These are phyloP conservation scores for Yamadazyma sp. DNA, from an alignment of 805 yeast species.

Conservation along the genomic window DNA sequence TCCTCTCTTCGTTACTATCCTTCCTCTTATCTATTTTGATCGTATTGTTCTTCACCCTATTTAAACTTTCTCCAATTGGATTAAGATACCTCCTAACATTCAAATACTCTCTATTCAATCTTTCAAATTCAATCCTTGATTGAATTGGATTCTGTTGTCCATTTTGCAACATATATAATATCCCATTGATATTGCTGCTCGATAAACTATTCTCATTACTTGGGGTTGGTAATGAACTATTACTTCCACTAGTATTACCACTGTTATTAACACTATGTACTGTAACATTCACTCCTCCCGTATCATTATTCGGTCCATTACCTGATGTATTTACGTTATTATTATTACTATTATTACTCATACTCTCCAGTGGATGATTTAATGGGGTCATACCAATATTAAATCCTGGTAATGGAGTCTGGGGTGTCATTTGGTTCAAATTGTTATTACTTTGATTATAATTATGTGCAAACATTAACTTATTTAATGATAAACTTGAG, in stretches of 20 bases:
- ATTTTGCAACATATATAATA: constrained; percentile 25
- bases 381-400: constrained; percentile 8
- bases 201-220: constrained; percentile 8
- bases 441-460: constrained; percentile 23
- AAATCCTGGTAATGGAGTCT: constrained; percentile 5
- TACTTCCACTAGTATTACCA: not conserved
- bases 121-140: constrained; percentile 72
- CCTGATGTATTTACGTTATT: too few species aligned
- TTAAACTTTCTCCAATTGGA: constrained; percentile 64
- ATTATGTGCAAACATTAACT: constrained; percentile 35
- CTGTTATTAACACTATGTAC: constrained; percentile 2
- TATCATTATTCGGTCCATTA: not conserved
- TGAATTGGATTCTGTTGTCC: constrained; percentile 49
- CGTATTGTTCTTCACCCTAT: constrained; percentile 36
- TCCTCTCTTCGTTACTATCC: constrained; percentile 9
- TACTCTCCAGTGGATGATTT: not conserved
- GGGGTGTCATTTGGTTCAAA: constrained; percentile 13
- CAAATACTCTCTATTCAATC: constrained; percentile 69
- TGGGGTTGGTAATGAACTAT: not conserved
- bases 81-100: constrained; percentile 67
- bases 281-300: constrained; percentile 4
- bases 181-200: constrained; percentile 23
- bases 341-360: not conserved
- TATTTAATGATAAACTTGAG: constrained; percentile 37
- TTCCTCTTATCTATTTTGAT: constrained; percentile 22